These are phyloP conservation scores for Blastobotrys apis DNA, from an alignment of 1,139 yeast genomes.

Conservation along the genomic window DNA sequence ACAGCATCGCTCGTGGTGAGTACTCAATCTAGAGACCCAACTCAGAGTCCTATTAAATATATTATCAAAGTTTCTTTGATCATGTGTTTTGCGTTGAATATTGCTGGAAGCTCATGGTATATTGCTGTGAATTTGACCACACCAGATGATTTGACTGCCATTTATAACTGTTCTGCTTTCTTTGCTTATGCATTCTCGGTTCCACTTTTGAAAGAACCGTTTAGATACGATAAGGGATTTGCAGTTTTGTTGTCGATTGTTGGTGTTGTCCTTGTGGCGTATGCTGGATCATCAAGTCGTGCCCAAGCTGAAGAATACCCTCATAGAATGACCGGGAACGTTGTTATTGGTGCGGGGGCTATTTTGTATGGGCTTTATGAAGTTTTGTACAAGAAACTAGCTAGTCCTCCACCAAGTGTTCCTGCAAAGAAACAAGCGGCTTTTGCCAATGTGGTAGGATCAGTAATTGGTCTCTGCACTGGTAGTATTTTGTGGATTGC, in stretches of 20 bases:
- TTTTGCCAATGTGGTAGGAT: constrained; percentile 54
- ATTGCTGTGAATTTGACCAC: constrained; percentile 77
- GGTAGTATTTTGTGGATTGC: constrained; percentile 47
- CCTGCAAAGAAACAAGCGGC: constrained; percentile 55
- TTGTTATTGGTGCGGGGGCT: constrained; percentile 74
- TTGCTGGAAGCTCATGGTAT: constrained; percentile 86
- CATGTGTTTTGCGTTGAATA: constrained; percentile 56
- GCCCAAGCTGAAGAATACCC: constrained; percentile 44
- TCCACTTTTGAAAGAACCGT: constrained; percentile 60
- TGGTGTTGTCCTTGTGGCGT: constrained; percentile 80
- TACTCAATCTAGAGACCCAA: constrained; percentile 28
- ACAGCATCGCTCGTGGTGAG: constrained; percentile 45
- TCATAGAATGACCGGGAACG: constrained; percentile 63
- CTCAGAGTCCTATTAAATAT: constrained; percentile 44
- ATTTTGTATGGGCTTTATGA: constrained; percentile 80
- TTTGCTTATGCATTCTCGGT: constrained; percentile 84
- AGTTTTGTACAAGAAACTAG: constrained; percentile 68
- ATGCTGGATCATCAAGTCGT: constrained; percentile 46
- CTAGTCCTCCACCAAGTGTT: constrained; percentile 66
- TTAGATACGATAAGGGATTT: constrained; percentile 58
- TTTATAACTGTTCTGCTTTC: constrained; percentile 84
- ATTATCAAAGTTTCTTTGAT: constrained; percentile 43
- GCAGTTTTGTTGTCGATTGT: constrained; percentile 68
- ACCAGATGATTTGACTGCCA: constrained; percentile 84
- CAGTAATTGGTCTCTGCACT: constrained; percentile 59